Evolutionary conservation across 768 basidiomycete genomes (phyloP).

Genomic region (Tubosaeta sp.): DNA sequence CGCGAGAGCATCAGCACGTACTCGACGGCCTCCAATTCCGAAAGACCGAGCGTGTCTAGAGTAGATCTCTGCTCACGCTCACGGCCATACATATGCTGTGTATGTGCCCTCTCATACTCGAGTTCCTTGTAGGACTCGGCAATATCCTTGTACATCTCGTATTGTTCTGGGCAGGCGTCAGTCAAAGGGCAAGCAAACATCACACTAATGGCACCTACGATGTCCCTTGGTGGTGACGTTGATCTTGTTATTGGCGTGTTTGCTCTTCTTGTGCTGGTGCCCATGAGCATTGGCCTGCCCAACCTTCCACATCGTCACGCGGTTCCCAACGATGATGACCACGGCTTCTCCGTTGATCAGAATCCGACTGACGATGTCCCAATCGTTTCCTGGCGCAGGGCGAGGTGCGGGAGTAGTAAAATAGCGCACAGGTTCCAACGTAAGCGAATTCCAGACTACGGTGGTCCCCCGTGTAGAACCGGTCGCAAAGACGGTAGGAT

Average conservation of each 20-base stretch:
- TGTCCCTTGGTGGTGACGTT: slow-evolving; percentile 39
- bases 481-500: slow-evolving; percentile 53
- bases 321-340: slow-evolving; percentile 55
- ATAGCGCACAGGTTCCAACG: slow-evolving; percentile 50
- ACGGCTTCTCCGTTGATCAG: slow-evolving; percentile 51
- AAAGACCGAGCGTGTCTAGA: slow-evolving; percentile 62
- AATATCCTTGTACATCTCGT: slow-evolving; percentile 61
- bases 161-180: slow-evolving; percentile 44
- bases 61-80: slow-evolving; percentile 55
- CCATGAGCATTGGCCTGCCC: slow-evolving; percentile 37
- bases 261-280: slow-evolving; percentile 33
- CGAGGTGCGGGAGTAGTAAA: slow-evolving; percentile 48
- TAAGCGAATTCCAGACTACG: slow-evolving; percentile 62
- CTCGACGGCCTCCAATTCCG: slow-evolving; percentile 70
- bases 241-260: slow-evolving; percentile 23
- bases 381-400: slow-evolving; percentile 29
- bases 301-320: slow-evolving; percentile 66
- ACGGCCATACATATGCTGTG: slow-evolving; percentile 38
- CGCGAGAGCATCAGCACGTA: slow-evolving; percentile 83
- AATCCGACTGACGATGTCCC: slow-evolving; percentile 52
- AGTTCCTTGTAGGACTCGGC: slow-evolving; percentile 52
- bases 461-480: slow-evolving; percentile 62
- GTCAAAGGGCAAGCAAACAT: neutral
- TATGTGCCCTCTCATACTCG: slow-evolving; percentile 43
- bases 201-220: slow-evolving; percentile 32